These are phyloP conservation scores for Aphanomyces astaci DNA, from an alignment of 352 stramenopile genomes.

Conservation along the genomic window DNA sequence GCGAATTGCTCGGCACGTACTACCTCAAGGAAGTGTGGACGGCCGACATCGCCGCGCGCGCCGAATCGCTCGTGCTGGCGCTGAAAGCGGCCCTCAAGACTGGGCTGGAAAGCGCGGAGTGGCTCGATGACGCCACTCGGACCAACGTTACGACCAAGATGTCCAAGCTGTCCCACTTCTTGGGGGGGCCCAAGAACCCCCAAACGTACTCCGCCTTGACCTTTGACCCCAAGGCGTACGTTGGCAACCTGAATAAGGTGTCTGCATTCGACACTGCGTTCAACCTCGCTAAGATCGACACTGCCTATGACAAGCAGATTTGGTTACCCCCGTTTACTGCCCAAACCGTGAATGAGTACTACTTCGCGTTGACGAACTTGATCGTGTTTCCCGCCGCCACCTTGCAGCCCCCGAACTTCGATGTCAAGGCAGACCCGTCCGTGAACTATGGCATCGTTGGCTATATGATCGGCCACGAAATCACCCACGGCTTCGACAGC, in stretches of 20 bases:
- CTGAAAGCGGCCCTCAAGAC: conserved; percentile 76
- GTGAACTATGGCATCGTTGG: conserved; percentile 90
- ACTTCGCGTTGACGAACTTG: conserved; percentile 58
- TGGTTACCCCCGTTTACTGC: conserved; percentile 89
- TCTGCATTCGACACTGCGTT: conserved; percentile 25
- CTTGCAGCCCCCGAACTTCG: conserved; percentile 83
- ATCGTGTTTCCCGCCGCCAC: conserved; percentile 92
- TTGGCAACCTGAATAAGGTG: too few relatives aligned
- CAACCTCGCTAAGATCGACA: conserved; percentile 32
- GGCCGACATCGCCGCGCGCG: conserved; percentile 16
- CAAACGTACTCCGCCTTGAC: too few relatives aligned
- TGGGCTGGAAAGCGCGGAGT: conserved; percentile 79
- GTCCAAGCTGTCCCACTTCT: too few relatives aligned
- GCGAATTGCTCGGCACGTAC: conserved; percentile 64
- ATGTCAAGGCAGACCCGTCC: conserved; percentile 58
- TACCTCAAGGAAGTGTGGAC: too few relatives aligned
- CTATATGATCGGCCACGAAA: conserved; percentile 90
- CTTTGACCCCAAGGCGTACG: too few relatives aligned
- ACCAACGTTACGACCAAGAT: conserved; percentile 83
- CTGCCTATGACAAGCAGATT: conserved; percentile 39
- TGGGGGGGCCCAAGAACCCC: too few relatives aligned
- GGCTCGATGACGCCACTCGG: conserved; percentile 82
- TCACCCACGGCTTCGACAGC: conserved; percentile 92
- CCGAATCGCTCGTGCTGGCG: conserved; percentile 78
- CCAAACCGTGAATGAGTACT: conserved; percentile 87